Evolutionary conservation across 2,329 filamentous ascomycete genomes (phyloP).

Genomic region (Fusarium sp.): DNA sequence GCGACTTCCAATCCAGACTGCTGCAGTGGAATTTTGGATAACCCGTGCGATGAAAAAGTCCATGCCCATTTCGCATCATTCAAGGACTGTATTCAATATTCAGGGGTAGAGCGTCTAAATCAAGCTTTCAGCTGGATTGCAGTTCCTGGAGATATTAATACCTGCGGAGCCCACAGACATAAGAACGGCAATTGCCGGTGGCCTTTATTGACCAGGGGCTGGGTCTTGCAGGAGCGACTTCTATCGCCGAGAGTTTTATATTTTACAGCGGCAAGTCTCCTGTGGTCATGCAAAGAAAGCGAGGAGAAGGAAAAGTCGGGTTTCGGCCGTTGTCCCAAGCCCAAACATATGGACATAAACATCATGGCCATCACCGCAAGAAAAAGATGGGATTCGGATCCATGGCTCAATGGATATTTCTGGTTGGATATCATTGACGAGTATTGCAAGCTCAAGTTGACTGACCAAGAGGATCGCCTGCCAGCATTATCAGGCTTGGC

Average conservation of each 20-base stretch:
- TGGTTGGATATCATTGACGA: no score
- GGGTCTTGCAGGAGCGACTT: background rate
- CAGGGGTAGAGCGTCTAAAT: fast-evolving
- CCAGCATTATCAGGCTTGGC: no score
- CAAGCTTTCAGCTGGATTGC: fast-evolving
- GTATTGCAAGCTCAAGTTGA: no score
- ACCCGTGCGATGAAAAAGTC: fast-evolving
- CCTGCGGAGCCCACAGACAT: fast-evolving
- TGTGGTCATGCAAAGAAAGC: no score
- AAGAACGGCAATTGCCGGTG: fast-evolving
- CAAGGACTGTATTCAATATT: fast-evolving
- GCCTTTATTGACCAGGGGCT: background rate
- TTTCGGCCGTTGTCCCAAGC: fast-evolving
- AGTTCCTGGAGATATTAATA: background rate
- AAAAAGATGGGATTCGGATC: no score
- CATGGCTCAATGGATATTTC: no score
- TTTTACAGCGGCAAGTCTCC: no score
- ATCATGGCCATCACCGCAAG: no score
- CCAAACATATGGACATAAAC: no score
- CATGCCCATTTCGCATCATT: fast-evolving
- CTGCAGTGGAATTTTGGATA: background rate
- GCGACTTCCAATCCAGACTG: background rate
- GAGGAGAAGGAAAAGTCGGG: fast-evolving
- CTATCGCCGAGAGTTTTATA: background rate
- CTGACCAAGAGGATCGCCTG: no score